Evolutionary conservation across 2,329 filamentous ascomycete genomes (phyloP).

Genomic region (Canariomyces notabilis): DNA sequence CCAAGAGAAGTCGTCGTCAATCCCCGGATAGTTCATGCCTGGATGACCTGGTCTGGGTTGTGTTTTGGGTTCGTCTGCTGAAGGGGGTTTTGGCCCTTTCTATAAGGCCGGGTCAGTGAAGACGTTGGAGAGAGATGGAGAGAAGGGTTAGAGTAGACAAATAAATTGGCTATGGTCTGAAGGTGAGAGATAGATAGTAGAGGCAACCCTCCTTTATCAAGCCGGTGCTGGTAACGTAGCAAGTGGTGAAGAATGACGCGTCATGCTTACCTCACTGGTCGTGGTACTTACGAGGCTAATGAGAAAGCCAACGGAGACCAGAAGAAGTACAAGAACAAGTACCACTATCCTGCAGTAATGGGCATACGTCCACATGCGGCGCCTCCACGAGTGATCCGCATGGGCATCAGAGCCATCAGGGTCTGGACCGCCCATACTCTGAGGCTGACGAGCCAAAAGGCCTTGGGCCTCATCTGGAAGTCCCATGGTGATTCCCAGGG

Average conservation of each 20-base stretch:
- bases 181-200: background rate
- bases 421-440: slow-evolving; percentile 41
- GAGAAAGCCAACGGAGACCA: slow-evolving; percentile 30
- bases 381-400: slow-evolving; percentile 22
- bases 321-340: slow-evolving; percentile 28
- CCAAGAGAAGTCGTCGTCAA: slow-evolving; percentile 25
- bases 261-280: slow-evolving; percentile 26
- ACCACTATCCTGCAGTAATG: slow-evolving; percentile 28
- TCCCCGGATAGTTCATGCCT: slow-evolving; percentile 25
- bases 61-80: too few relatives aligned
- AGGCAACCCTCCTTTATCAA: too few relatives aligned
- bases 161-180: too few relatives aligned
- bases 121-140: background rate
- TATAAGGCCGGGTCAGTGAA: slow-evolving; percentile 8
- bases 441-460: slow-evolving; percentile 38
- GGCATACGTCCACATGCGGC: slow-evolving; percentile 25
- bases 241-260: slow-evolving; percentile 9
- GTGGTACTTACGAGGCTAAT: slow-evolving; percentile 25
- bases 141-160: too few relatives aligned
- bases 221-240: too few relatives aligned
- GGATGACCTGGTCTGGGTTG: slow-evolving; percentile 7
- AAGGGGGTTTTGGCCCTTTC: slow-evolving; percentile 2
- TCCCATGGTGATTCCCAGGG: slow-evolving; percentile 35
- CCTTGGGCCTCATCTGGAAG: slow-evolving; percentile 38
- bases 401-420: slow-evolving; percentile 27